Percentiles rank a stretch among this genome's conserved stretches.
phyloP scores from a whole-genome alignment of 192 early-diverging fungal species.

The Phlyctochytrium bullatum region DNA sequence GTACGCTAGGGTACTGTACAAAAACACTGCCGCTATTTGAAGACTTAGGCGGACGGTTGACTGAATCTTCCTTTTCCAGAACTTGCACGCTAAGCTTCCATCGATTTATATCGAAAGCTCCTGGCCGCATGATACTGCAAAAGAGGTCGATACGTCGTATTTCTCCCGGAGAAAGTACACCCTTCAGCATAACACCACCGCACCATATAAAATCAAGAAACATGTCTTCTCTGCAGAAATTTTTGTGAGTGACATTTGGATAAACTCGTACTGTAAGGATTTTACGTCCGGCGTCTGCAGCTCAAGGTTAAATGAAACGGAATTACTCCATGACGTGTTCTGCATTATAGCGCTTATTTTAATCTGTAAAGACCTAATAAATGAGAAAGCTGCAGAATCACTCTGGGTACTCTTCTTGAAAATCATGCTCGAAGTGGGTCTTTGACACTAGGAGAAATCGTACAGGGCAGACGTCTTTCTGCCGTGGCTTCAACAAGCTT shows the following conservation, averaged over 20 bases:
- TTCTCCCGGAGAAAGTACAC: constrained; percentile 55
- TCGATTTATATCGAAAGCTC: constrained; percentile 73
- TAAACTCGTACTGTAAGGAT: constrained; percentile 5
- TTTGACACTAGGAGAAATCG: constrained; percentile 53
- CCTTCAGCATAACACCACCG: constrained; percentile 55
- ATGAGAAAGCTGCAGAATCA: no score
- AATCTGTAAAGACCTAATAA: constrained; percentile 13
- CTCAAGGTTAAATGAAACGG: constrained; percentile 56
- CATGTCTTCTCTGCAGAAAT: constrained; percentile 11
- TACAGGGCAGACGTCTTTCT: constrained; percentile 68
- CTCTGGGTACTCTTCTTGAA: constrained; percentile 2
- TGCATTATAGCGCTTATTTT: constrained; percentile 55
- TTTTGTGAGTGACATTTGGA: constrained; percentile 10
- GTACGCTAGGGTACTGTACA: constrained; percentile 4
- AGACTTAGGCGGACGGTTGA: no score
- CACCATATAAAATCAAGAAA: constrained; percentile 57
- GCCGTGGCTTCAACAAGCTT: constrained; percentile 58
- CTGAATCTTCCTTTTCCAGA: not conserved
- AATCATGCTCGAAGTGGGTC: constrained; percentile 36
- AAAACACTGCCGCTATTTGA: constrained; percentile 1
- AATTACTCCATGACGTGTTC: constrained; percentile 74
- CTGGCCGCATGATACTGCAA: constrained; percentile 59
- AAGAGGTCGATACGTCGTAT: constrained; percentile 38
- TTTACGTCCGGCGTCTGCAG: constrained; percentile 31
- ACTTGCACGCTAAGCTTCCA: constrained; percentile 54